Conservation (phyloP, 441 rosid genomes). For the Erodium moschatum region DNA sequence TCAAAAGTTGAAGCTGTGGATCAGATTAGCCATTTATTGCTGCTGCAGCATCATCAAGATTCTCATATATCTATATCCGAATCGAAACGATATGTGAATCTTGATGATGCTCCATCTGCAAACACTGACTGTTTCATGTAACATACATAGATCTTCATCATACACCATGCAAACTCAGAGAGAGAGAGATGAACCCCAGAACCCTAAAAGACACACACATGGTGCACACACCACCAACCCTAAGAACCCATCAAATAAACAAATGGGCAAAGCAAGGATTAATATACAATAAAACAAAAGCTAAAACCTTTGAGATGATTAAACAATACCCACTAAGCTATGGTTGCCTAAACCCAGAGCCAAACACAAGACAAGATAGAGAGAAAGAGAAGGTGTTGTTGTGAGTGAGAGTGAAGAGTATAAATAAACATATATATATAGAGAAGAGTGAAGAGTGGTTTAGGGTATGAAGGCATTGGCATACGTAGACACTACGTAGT, state of each 20-base stretch:
- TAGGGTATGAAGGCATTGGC: background rate
- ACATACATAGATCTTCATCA: constrained; percentile 22
- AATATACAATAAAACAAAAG: background rate
- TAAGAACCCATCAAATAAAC: too few relatives aligned
- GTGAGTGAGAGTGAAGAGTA: constrained; percentile 23
- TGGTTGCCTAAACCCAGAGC: background rate
- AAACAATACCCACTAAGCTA: constrained; percentile 22
- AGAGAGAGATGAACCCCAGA: background rate
- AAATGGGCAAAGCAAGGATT: constrained; percentile 9
- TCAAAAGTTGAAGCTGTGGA: background rate
- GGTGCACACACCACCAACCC: background rate
- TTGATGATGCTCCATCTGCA: constrained; percentile 37
- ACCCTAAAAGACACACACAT: constrained; percentile 27
- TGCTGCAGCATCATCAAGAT: constrained; percentile 18
- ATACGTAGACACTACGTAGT: background rate
- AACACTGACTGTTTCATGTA: constrained; percentile 48
- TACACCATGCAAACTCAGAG: constrained; percentile 19
- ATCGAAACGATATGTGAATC: background rate
- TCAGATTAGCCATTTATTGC: constrained; percentile 5
- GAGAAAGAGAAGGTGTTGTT: background rate
- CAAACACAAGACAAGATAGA: background rate
- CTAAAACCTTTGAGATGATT: constrained; percentile 14
- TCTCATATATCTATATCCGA: background rate
- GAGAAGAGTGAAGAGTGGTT: background rate
- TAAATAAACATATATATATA: constrained; percentile 20